These are phyloP conservation scores for Curvularia lunata DNA, from an alignment of 2,329 filamentous ascomycete species.

Conservation along the genomic window DNA sequence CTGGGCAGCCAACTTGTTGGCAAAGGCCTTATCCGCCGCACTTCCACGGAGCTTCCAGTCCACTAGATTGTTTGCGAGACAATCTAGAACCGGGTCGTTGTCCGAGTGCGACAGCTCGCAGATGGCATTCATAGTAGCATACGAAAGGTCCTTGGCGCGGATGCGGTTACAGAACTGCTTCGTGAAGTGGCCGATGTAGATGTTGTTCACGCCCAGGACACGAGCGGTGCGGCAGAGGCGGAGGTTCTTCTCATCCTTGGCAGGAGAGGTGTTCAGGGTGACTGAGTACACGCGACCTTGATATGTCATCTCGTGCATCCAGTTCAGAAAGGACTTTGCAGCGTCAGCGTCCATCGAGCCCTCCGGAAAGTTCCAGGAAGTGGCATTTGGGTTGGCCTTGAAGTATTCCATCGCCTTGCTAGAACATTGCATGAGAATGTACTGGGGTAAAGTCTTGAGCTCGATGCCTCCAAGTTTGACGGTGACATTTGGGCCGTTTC, in stretches of 20 bases:
- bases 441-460: constrained; percentile 28
- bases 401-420: constrained; percentile 31
- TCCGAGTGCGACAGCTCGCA: constrained; percentile 22
- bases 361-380: constrained; percentile 20
- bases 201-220: constrained; percentile 35
- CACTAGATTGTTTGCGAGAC: constrained; percentile 36
- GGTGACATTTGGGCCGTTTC: constrained; percentile 27
- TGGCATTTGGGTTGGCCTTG: constrained; percentile 19
- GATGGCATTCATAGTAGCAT: constrained; percentile 28
- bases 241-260: constrained; percentile 31
- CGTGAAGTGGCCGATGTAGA: constrained; percentile 43
- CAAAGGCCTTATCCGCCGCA: neutral
- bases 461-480: constrained; percentile 27
- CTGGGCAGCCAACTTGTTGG: constrained; percentile 15
- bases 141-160: constrained; percentile 21
- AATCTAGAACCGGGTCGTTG: constrained; percentile 39
- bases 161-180: constrained; percentile 37
- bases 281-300: constrained; percentile 34
- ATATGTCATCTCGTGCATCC: constrained; percentile 36
- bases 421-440: constrained; percentile 40
- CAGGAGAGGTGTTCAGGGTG: constrained; percentile 21
- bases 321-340: constrained; percentile 25
- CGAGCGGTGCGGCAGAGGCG: constrained; percentile 33
- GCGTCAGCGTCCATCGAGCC: constrained; percentile 27
- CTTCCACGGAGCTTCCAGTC: constrained; percentile 5